Conservation (phyloP, 805 yeast species). For the Jamesozyma gamospora region DNA sequence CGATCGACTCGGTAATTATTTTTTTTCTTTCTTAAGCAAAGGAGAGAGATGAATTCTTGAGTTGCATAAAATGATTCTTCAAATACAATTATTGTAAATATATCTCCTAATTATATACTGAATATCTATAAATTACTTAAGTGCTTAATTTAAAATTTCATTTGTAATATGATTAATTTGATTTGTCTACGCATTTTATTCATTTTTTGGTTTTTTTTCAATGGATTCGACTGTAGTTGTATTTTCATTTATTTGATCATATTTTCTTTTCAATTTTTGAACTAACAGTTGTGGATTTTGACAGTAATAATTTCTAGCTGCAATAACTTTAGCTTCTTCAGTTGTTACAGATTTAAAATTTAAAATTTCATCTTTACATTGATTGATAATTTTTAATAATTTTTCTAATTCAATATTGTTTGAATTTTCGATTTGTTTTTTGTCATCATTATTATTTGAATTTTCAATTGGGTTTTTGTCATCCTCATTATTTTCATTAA, state of each 20-base stretch:
- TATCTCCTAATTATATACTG: no score
- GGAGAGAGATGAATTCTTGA: no score
- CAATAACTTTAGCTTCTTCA: slow-evolving; percentile 54
- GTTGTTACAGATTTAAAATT: slow-evolving; percentile 38
- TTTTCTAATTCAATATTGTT: slow-evolving; percentile 30
- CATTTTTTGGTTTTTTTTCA: slow-evolving; percentile 10
- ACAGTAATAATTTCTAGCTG: slow-evolving; percentile 53
- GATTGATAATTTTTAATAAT: slow-evolving; percentile 35
- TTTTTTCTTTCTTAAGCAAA: no score
- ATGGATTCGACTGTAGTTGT: slow-evolving; percentile 2
- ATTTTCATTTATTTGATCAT: slow-evolving; percentile 13
- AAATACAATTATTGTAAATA: no score
- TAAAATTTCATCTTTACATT: slow-evolving; percentile 41
- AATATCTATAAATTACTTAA: no score
- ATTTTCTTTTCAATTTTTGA: slow-evolving; percentile 42
- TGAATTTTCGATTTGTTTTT: slow-evolving; percentile 15
- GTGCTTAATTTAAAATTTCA: no score
- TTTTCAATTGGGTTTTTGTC: slow-evolving; percentile 9
- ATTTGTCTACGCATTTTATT: background rate
- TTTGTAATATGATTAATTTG: no score
- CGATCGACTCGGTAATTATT: no score
- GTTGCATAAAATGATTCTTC: background rate
- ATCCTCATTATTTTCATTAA: slow-evolving; percentile 2
- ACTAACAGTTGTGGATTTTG: slow-evolving; percentile 47
- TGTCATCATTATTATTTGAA: slow-evolving; percentile 38